phyloP scores from a whole-genome alignment of 73 alveolate species.

The Paramecium bursaria region DNA sequence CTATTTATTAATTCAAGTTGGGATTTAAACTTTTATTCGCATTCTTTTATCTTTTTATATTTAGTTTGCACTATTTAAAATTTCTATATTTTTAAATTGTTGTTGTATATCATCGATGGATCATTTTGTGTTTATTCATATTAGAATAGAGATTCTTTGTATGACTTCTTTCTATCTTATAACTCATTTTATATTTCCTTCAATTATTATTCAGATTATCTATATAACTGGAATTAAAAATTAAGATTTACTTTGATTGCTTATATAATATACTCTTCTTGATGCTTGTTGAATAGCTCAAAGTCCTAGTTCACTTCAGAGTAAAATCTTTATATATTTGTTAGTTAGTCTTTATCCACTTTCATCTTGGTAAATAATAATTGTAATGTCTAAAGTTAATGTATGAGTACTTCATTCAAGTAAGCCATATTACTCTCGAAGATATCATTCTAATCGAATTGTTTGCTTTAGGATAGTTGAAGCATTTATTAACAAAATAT shows the following conservation, averaged over 20 bases:
- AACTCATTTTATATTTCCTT: slow-evolving; percentile 6
- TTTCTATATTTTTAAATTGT: slow-evolving; percentile 9
- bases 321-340: background rate
- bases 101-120: slow-evolving; percentile 39
- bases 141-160: background rate
- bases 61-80: background rate
- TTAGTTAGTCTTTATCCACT: background rate
- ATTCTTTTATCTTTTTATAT: slow-evolving; percentile 18
- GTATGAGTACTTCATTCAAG: too few species aligned
- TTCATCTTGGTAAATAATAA: slow-evolving; percentile 3
- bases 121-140: slow-evolving; percentile 35
- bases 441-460: too few species aligned
- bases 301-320: background rate
- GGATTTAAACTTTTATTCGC: background rate
- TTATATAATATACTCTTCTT: background rate
- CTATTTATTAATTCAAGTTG: slow-evolving; percentile 16
- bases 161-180: background rate
- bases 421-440: too few species aligned
- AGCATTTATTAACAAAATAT: too few species aligned
- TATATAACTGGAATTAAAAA: slow-evolving; percentile 10
- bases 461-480: too few species aligned
- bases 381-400: slow-evolving; percentile 18
- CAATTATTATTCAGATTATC: slow-evolving; percentile 9
- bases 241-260: slow-evolving; percentile 29
- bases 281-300: background rate